Percentiles rank a stretch among this genome's conserved stretches.
phyloP scores from a whole-genome alignment of 768 basidiomycete species.

The Tulasnella sp. region DNA sequence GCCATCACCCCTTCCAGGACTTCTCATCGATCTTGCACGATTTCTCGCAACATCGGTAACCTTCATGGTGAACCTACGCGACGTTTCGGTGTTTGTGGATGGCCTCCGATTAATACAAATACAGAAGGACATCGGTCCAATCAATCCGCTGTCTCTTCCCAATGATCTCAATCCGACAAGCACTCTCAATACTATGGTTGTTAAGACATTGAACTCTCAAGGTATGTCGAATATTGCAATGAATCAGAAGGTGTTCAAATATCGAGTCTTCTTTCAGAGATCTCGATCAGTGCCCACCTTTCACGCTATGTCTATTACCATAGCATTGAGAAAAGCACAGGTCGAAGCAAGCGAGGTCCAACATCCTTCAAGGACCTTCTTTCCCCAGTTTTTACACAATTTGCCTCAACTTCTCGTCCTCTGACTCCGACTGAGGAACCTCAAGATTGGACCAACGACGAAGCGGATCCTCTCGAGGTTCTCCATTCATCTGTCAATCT shows the following conservation, averaged over 20 bases:
- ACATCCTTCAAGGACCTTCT: conserved; percentile 31
- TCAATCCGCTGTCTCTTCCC: conserved; percentile 41
- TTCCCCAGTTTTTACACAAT: no score
- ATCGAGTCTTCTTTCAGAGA: conserved; percentile 33
- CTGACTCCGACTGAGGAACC: no score
- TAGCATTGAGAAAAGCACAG: conserved; percentile 51
- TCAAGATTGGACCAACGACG: no score
- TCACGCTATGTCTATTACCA: conserved; percentile 63
- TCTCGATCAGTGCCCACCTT: conserved; percentile 71
- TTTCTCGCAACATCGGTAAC: conserved; percentile 87
- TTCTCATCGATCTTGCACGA: conserved; percentile 71
- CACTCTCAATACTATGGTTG: conserved; percentile 52
- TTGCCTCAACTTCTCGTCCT: no score
- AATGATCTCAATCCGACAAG: conserved; percentile 37
- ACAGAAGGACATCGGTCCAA: conserved; percentile 44
- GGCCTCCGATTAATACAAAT: conserved; percentile 55
- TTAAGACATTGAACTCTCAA: conserved; percentile 48
- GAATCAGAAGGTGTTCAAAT: conserved; percentile 7
- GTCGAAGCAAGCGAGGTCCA: no score
- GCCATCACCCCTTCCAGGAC: conserved; percentile 58
- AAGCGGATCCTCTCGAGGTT: conserved; percentile 25
- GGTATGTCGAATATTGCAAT: conserved; percentile 1
- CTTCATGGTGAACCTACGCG: conserved; percentile 70
- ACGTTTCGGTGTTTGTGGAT: conserved; percentile 74
- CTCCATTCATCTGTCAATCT: conserved; percentile 45